A percentile compares a stretch with the other conserved stretches of the same genome.
Conservation (phyloP, 345 rosid genomes). For the Salix suchowensis region DNA sequence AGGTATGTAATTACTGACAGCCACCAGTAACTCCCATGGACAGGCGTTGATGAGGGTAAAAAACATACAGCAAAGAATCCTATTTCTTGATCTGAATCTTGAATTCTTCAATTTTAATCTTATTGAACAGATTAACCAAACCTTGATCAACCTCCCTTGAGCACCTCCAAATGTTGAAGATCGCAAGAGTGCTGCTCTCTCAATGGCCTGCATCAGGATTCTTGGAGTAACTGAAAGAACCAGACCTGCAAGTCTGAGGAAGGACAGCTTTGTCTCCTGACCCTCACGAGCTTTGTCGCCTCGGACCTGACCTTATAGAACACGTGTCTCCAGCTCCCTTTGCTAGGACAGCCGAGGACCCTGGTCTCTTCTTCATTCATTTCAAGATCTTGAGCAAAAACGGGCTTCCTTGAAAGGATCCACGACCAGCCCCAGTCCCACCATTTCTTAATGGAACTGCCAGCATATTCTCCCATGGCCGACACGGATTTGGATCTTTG, state of each 20-base stretch:
- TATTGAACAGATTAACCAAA: not conserved
- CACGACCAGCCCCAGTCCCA: slow-evolving; percentile 90
- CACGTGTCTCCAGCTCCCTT: slow-evolving; percentile 83
- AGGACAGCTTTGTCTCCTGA: slow-evolving; percentile 54
- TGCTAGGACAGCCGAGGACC: slow-evolving; percentile 50
- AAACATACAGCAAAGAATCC: not conserved
- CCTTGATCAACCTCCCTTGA: not conserved
- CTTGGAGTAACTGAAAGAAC: slow-evolving; percentile 42
- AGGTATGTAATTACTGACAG: not conserved
- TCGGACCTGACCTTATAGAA: slow-evolving; percentile 61
- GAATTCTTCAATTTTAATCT: not conserved
- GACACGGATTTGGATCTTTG: slow-evolving; percentile 64
- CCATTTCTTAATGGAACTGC: slow-evolving; percentile 63
- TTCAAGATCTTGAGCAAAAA: slow-evolving; percentile 75
- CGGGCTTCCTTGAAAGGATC: slow-evolving; percentile 69
- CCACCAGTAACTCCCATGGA: not conserved
- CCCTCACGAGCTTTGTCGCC: slow-evolving; percentile 44
- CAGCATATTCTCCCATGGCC: slow-evolving; percentile 54
- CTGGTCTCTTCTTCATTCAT: slow-evolving; percentile 70
- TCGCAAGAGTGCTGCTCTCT: not conserved
- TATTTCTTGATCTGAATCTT: slow-evolving; percentile 1
- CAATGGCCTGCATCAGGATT: slow-evolving; percentile 27
- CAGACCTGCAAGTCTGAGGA: slow-evolving; percentile 58
- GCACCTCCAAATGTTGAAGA: not conserved
- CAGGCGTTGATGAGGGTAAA: not conserved